Conservation (phyloP, 2,329 filamentous ascomycete genomes). For the Fusarium solani-melongenae region DNA sequence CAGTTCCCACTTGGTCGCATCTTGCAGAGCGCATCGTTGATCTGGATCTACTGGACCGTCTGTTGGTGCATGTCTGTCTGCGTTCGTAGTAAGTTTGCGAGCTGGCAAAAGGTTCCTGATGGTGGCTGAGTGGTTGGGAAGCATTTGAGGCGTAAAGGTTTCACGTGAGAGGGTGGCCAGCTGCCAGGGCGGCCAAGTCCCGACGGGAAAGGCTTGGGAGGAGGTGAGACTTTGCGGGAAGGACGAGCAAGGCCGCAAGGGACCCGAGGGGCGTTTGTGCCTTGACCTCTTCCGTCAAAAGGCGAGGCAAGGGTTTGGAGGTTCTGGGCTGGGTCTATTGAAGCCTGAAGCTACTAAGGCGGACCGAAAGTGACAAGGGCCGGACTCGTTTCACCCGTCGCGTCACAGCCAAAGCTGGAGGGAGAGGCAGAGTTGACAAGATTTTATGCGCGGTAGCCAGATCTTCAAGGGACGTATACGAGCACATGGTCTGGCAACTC, state of each 20-base stretch:
- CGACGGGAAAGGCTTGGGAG: slow-evolving; percentile 31
- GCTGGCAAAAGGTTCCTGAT: slow-evolving; percentile 2
- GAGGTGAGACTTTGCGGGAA: slow-evolving; percentile 10
- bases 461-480: slow-evolving; percentile 1
- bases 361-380: slow-evolving; percentile 29
- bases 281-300: slow-evolving; percentile 31
- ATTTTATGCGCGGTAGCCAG: background rate
- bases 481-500: background rate
- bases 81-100: background rate
- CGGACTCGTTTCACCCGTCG: slow-evolving; percentile 22
- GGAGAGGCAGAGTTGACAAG: background rate
- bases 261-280: background rate
- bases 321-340: slow-evolving; percentile 10
- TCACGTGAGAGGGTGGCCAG: slow-evolving; percentile 16
- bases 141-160: slow-evolving; percentile 7
- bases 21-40: slow-evolving; percentile 2
- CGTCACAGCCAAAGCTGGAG: background rate
- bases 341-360: slow-evolving; percentile 32
- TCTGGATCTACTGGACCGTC: background rate
- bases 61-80: background rate
- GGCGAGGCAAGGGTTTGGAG: background rate
- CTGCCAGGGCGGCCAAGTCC: slow-evolving; percentile 2
- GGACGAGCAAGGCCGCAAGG: background rate
- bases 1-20: slow-evolving; percentile 30
- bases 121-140: background rate